phyloP scores from a whole-genome alignment of 1,139 yeast genomes.

The Hemisphaericaspora subhashii region DNA sequence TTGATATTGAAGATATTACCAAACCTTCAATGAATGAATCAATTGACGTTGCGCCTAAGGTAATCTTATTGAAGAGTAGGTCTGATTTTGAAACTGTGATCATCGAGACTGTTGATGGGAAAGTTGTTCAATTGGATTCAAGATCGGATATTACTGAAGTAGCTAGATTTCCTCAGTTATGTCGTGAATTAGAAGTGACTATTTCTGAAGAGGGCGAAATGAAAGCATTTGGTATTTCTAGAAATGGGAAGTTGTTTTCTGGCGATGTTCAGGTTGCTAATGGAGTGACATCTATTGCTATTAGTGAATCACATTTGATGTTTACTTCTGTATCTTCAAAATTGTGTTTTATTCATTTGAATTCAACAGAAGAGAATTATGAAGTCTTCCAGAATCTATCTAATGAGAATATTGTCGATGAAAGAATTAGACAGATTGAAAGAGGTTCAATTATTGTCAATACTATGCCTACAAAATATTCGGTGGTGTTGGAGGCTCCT shows the following conservation, averaged over 20 bases:
- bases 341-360: conserved; percentile 78
- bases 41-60: conserved; percentile 47
- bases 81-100: conserved; percentile 55
- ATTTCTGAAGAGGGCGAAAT: conserved; percentile 24
- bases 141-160: conserved; percentile 28
- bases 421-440: conserved; percentile 84
- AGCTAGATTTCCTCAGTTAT: conserved; percentile 65
- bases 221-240: conserved; percentile 69
- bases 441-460: conserved; percentile 84
- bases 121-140: conserved; percentile 45
- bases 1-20: conserved; percentile 42
- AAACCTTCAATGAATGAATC: conserved; percentile 43
- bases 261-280: conserved; percentile 62
- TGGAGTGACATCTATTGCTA: conserved; percentile 79
- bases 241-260: conserved; percentile 72
- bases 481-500: conserved; percentile 89
- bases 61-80: conserved; percentile 56
- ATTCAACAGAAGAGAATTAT: conserved; percentile 33
- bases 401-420: conserved; percentile 50
- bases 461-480: conserved; percentile 77
- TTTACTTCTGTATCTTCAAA: conserved; percentile 89
- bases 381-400: conserved; percentile 21
- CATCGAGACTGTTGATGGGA: conserved; percentile 65
- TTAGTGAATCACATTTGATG: conserved; percentile 71
- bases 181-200: conserved; percentile 60